Evolutionary conservation across 805 yeast genomes (phyloP), one percentile per base, ranked within the genome.

Genomic region (Lipomyces orientalis): DNA sequence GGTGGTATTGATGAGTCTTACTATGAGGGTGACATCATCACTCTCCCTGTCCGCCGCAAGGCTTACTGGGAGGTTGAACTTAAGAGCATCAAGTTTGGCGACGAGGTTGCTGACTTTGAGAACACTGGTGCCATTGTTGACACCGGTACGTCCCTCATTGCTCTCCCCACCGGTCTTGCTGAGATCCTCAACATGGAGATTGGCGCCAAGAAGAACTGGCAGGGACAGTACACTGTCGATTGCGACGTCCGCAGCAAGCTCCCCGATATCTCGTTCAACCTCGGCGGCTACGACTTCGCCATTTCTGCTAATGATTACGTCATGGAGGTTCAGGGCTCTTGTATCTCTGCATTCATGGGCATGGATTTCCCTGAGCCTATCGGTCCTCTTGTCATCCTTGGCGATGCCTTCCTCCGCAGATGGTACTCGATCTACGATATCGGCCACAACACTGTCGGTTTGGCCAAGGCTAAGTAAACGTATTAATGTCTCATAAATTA

Each of bases 41-140:
- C 97, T 93, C 86, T 95, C 81, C 99, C 99, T 67, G 96, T 95
- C 70, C 92, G 99, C 85, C 91, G 99, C 86, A 93, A 93, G 88
- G 99, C 98, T 43, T 95, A 95, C 87, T 95, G 99, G 99, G 99
- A 95, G 85, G 99, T 95, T 68, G 87, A 89, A 74, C 90, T 95
- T 74, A 92, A 92, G 75, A 93, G 97, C 74, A 84, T 95, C 78
- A 91, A 93, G 56, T 85, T 95, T 71, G 99, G 99, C 76, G 90
- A 90, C 73, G 97, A 95, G 82, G 90, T 86, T 76, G 97, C 98
- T 61, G 86, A 84, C 74, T 87, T 95, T 76, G 86, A 85, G 73
- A 83, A 82, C 76, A 88, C 93, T 70, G 99, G 99, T 79, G 99
- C 98, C 76, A 97, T 97, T 69, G 93, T 95, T 78, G 99, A 95